Evolutionary conservation across 108 stramenopile genomes (phyloP), one percentile per base, ranked within the genome.

Genomic region (Aurantiochytrium sp.): DNA sequence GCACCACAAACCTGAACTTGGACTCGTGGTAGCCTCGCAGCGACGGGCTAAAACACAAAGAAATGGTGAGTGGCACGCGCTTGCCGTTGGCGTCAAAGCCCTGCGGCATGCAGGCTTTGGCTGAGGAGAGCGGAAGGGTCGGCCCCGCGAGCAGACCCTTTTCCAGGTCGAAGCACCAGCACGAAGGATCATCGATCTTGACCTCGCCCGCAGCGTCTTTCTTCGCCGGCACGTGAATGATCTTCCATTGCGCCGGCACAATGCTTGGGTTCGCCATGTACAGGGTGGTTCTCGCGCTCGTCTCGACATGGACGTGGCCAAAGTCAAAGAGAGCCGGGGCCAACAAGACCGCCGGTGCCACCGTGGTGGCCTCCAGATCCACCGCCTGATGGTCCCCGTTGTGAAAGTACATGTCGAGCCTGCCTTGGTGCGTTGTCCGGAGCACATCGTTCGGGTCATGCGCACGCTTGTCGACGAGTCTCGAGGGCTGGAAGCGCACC

Each of bases 131-230:
- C 10, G 69, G 69, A 8, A 81, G 69, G 4, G 69, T 45, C 27
- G 69, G 69, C 10, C 69, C 69, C 10, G 37, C 69, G 27, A 81
- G 69, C 4, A 45, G 6, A 17, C 69, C 69, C 6, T 22, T 39
- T 39, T 81, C 69, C 4, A 81, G 45, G 27, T 81, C 69, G 22
- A 81, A 81, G 6, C 12, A 81, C 69, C 69, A 81, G 42, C 69
- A 81, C n/a, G 69, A 45, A 45, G 69, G 69, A 22, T 81, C 69
- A 30, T 81, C 69, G 36, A 81, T 81, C 10, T 4, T 32, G 32
- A 4, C 19, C 32, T 59, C 55, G 27, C 32, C 55, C 4, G 69
- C 69, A 39, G 4, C 19, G 36, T 4, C 69, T 45, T 81, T 30
- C 41, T 39, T 45, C 27, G 52, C 21, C 41, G 69, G 69, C 22